Conservation (phyloP, 2,329 filamentous ascomycete species). For the Penicillium fuscoglaucum region DNA sequence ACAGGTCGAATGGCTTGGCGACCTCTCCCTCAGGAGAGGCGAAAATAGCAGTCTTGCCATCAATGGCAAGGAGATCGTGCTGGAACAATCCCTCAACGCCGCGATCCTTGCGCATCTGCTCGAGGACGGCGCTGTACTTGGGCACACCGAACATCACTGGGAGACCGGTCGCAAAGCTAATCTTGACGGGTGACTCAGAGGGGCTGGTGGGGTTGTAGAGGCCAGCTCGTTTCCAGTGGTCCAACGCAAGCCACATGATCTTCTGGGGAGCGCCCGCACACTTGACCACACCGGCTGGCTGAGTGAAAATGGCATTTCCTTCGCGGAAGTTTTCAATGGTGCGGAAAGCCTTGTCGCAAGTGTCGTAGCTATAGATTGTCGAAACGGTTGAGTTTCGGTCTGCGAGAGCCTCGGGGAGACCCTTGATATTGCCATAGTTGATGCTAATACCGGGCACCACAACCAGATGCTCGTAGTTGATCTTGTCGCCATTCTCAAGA, state of each 20-base stretch:
- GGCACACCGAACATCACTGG: constrained; percentile 62
- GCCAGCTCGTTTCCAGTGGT: constrained; percentile 58
- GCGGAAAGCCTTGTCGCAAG: constrained; percentile 55
- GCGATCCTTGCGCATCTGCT: constrained; percentile 55
- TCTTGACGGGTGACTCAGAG: constrained; percentile 49
- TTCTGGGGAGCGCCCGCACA: constrained; percentile 64
- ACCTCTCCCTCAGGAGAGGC: constrained; percentile 49
- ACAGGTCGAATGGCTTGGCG: constrained; percentile 53
- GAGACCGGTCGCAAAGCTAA: constrained; percentile 58
- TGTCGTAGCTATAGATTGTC: constrained; percentile 60
- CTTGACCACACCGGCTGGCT: constrained; percentile 60
- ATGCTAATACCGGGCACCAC: constrained; percentile 60
- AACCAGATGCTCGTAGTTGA: constrained; percentile 65
- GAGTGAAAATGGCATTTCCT: constrained; percentile 60
- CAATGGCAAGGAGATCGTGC: constrained; percentile 56
- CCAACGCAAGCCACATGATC: constrained; percentile 62
- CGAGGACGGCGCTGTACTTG: constrained; percentile 58
- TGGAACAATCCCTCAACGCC: constrained; percentile 60
- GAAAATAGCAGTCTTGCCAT: constrained; percentile 57
- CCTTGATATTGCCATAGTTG: constrained; percentile 55
- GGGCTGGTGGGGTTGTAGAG: constrained; percentile 49
- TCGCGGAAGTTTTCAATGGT: constrained; percentile 51
- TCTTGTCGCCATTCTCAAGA: constrained; percentile 55
- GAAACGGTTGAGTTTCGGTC: constrained; percentile 53
- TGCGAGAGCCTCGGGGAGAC: constrained; percentile 57